Percentiles rank a stretch among this genome's conserved stretches.
Conservation (phyloP, 148 eudicot genomes). For the Limonium bicolor region DNA sequence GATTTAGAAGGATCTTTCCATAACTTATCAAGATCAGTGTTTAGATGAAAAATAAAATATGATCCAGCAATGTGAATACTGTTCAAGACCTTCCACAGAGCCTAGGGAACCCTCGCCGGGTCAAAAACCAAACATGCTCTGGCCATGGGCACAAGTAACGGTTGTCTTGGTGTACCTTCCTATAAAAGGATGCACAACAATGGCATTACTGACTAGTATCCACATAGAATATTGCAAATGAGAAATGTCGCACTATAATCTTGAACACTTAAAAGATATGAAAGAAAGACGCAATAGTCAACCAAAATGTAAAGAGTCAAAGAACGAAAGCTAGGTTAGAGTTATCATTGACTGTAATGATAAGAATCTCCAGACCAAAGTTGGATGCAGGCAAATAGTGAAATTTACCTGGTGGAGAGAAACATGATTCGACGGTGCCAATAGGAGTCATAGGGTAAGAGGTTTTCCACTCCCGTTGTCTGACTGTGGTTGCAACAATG, state of each 20-base stretch:
- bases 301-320: no score
- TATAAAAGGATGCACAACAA: no score
- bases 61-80: constrained; percentile 89
- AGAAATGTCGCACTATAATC: neutral
- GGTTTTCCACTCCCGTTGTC: constrained; percentile 21
- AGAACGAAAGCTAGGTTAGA: no score
- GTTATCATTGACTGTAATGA: no score
- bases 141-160: constrained; percentile 90
- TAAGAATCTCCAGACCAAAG: neutral
- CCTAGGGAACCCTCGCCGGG: constrained; percentile 59
- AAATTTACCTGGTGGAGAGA: constrained; percentile 72
- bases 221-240: neutral
- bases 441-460: constrained; percentile 82
- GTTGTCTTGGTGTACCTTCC: constrained; percentile 99
- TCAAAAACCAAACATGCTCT: constrained; percentile 68
- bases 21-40: constrained; percentile 81
- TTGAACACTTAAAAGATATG: neutral
- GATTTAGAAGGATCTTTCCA: constrained; percentile 82
- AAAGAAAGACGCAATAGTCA: no score
- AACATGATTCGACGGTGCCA: constrained; percentile 65
- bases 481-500: constrained; percentile 28
- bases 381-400: neutral
- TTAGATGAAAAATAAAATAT: constrained; percentile 85
- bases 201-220: no score
- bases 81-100: constrained; percentile 88